phyloP scores from a whole-genome alignment of 768 basidiomycete genomes.

The Leccinum pellstonianum region DNA sequence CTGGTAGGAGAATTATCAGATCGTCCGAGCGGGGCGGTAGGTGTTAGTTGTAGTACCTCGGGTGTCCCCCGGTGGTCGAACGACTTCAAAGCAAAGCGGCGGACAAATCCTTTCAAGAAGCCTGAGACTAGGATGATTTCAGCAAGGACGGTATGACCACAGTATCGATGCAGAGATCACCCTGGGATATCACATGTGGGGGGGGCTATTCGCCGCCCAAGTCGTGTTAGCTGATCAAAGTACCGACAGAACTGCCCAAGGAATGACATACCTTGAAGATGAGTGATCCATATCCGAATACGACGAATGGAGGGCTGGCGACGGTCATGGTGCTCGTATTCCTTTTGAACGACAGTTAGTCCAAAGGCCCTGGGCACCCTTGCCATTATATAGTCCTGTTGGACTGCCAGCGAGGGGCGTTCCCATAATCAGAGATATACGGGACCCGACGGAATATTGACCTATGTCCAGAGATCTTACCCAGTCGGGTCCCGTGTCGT shows the following conservation, averaged over 20 bases:
- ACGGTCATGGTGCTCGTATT: conserved; percentile 5
- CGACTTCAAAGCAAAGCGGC: conserved; percentile 86
- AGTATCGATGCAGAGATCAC: conserved; percentile 34
- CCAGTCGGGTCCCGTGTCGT: neutral
- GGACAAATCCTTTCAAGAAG: conserved; percentile 86
- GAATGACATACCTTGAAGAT: conserved; percentile 70
- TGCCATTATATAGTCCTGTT: conserved; percentile 5
- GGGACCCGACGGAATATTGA: neutral
- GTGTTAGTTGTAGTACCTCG: conserved; percentile 45
- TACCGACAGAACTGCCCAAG: neutral
- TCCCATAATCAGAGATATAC: neutral
- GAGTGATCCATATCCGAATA: conserved; percentile 90
- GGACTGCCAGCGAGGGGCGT: neutral
- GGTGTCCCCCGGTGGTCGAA: conserved; percentile 92
- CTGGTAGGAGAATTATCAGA: conserved; percentile 62
- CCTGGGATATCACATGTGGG: conserved; percentile 71
- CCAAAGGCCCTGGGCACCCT: neutral
- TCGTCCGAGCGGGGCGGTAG: conserved; percentile 60
- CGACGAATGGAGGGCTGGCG: conserved; percentile 48
- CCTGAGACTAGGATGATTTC: conserved; percentile 53
- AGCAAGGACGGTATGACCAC: neutral
- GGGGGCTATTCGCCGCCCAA: conserved; percentile 55
- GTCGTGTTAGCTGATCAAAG: neutral
- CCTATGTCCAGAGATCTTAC: neutral
- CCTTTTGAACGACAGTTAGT: neutral